Evolutionary conservation across 2,329 filamentous ascomycete genomes (phyloP), one percentile per base, ranked within the genome.

Genomic region (Pseudogymnoascus sp.): DNA sequence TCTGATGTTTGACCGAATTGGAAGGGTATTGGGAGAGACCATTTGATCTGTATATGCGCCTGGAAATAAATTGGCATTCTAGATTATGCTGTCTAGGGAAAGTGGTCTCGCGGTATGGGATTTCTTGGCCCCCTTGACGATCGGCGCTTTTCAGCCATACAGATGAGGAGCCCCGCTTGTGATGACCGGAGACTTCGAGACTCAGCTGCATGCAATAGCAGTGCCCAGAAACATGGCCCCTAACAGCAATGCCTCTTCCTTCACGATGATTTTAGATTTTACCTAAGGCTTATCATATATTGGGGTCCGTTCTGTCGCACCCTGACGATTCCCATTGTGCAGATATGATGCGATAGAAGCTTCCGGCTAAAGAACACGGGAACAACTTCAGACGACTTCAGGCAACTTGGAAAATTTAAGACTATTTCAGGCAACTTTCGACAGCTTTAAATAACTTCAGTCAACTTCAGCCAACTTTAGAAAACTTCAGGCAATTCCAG

Each of bases 1-100:
- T 60, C 58, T 60, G 36, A 60, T 60, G 36, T 44, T 60, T 60
- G 58, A 60, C 11, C 31, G 58, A 60, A 35, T 60, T 60, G 35
- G 58, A 60, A 41, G n/a, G 13, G 58, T 47, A 47, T 17, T 60
- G 36, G 58, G 58, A 41, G 58, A 60, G 58, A 60, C 36, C 11
- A 60, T 60, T 60, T 60, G 58, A 60, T 31, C 58, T 60, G 36
- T 15, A 60, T 60, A 60, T 60, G 58, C 58, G 36, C 5, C 36
- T 60, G 17, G 15, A 60, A 35, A 60, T 60, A 41, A 60, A 60
- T 41, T 60, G 31, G 6, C 35, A 44, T 44, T 44, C 58, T 29
- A 60, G 58, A 60, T 44, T 60, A 39, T 60, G 36, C 58, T 39
- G 36, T 15, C n/a, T 39, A 39, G 6, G n/a, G n/a, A 39, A 39